Conservation (phyloP, 2,329 filamentous ascomycete species). For the Cercospora janseana region DNA sequence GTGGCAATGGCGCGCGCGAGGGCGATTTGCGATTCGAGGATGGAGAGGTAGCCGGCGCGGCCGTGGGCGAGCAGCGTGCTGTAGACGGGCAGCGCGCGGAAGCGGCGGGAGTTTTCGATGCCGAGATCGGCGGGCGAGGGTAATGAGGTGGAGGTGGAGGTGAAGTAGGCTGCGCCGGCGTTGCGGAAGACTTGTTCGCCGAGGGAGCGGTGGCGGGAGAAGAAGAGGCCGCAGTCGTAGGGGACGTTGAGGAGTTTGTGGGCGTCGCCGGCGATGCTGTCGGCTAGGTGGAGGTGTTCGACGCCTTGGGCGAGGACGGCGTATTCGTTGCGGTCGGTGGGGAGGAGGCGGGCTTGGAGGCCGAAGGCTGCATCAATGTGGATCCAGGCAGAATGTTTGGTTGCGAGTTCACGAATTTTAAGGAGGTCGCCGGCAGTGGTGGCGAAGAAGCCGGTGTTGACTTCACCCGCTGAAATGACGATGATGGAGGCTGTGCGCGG, state of each 20-base stretch:
- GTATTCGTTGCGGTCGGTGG: slow-evolving; percentile 54
- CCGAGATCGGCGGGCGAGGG: slow-evolving; percentile 84
- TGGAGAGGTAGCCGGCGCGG: slow-evolving; percentile 61
- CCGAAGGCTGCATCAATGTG: slow-evolving; percentile 93
- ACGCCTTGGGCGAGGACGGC: slow-evolving; percentile 50
- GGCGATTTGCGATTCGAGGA: slow-evolving; percentile 70
- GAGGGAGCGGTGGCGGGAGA: slow-evolving; percentile 62
- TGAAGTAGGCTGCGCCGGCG: slow-evolving; percentile 79
- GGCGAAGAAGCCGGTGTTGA: slow-evolving; percentile 84
- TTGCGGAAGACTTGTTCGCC: slow-evolving; percentile 72
- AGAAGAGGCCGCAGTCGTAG: slow-evolving; percentile 89
- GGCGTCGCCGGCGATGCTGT: slow-evolving; percentile 81
- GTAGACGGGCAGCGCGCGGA: slow-evolving; percentile 87
- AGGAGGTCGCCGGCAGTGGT: slow-evolving; percentile 60
- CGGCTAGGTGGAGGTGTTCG: slow-evolving; percentile 72
- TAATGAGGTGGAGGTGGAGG: slow-evolving; percentile 47
- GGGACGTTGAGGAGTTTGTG: slow-evolving; percentile 95
- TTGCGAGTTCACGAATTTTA: slow-evolving; percentile 66
- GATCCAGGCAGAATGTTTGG: slow-evolving; percentile 75
- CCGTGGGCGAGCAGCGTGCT: slow-evolving; percentile 75
- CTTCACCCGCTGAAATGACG: slow-evolving; percentile 78
- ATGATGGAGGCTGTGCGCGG: slow-evolving; percentile 65
- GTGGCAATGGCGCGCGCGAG: slow-evolving; percentile 67
- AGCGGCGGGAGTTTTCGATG: slow-evolving; percentile 86
- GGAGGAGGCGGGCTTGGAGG: slow-evolving; percentile 69